Evolutionary conservation across 169 alveolate species (phyloP), one percentile per base, ranked within the genome.

Genomic region (Neospora caninum): DNA sequence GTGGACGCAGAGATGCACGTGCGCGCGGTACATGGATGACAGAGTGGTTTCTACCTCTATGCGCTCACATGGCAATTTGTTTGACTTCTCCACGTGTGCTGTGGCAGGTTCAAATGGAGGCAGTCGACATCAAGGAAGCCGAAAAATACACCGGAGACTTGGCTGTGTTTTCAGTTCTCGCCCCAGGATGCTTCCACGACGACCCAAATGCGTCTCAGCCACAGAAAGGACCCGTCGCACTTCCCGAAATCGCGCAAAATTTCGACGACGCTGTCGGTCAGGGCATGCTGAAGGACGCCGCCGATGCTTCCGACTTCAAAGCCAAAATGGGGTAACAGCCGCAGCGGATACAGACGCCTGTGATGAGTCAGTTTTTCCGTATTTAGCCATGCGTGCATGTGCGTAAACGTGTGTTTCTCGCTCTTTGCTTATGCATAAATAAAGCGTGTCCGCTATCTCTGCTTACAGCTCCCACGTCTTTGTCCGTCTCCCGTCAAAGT

Each of bases 281-380:
- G 31, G 54, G 89, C 89, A 25, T 82, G 69, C 89, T 82, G 34
- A 78, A 58, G 67, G 89, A 82, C 13, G 89, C 89, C 25, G 89
- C 25, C 36, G 67, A 82, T 18, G 67, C 53, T 4, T 18, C 53
- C 41, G 89, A 82, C 34, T 82, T 82, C 64, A 42, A 54, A 64
- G 83, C 53, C 41, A 67, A 36, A 22, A 0, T 82, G 69, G 69
- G 83, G 80, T n/a, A 39, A 31, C 89, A 73, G 31, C 58, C 58
- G 13, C 80, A 39, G 34, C 54, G 54, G 13, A 45, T 31, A 54
- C 64, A 41, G 7, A 80, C 64, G 27, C 58, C 39, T 31, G 29
- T 54, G n/a, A 25, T 43, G 22, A 53, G 53, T 88, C 64, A 7
- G 20, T 22, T 0, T 64, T 1, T 64, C 34, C n/a, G n/a, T 7